phyloP scores from a whole-genome alignment of 1,284 basidiomycete genomes.

The Bondarzewia mesenterica region DNA sequence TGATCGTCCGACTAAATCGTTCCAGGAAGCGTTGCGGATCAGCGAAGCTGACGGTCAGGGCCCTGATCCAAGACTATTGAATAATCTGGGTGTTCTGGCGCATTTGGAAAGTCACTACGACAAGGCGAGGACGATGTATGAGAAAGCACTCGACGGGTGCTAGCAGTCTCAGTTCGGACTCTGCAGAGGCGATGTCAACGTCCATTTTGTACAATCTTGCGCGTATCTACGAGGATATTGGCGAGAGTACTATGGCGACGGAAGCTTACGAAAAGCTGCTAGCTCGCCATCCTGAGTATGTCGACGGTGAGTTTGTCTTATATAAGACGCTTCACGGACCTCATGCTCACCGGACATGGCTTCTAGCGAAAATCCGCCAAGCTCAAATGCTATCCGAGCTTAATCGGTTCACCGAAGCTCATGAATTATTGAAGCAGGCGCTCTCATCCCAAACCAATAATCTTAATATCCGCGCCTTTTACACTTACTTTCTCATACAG shows the following conservation, averaged over 20 bases:
- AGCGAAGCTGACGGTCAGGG: slow-evolving; percentile 36
- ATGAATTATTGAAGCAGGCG: slow-evolving; percentile 82
- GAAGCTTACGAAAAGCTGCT: slow-evolving; percentile 84
- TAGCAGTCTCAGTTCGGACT: slow-evolving; percentile 36
- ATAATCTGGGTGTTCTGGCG: slow-evolving; percentile 76
- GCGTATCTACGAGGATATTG: slow-evolving; percentile 78
- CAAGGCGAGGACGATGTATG: slow-evolving; percentile 55
- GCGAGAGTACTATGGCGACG: slow-evolving; percentile 62
- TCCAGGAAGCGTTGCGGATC: slow-evolving; percentile 65
- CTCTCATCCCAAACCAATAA: slow-evolving; percentile 63
- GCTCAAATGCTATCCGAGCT: slow-evolving; percentile 68
- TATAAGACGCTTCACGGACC: too few relatives aligned
- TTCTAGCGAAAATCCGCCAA: slow-evolving; percentile 80
- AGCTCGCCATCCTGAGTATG: slow-evolving; percentile 83
- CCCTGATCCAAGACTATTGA: slow-evolving; percentile 62
- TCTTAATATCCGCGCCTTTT: slow-evolving; percentile 79
- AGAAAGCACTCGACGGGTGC: slow-evolving; percentile 59
- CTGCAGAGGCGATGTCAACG: slow-evolving; percentile 65
- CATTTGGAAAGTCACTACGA: slow-evolving; percentile 63
- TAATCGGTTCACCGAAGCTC: slow-evolving; percentile 72
- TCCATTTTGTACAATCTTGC: slow-evolving; percentile 86
- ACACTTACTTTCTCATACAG: slow-evolving; percentile 83
- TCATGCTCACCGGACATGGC: slow-evolving; percentile 1
- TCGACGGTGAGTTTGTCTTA: slow-evolving; percentile 65
- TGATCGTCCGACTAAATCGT: slow-evolving; percentile 64